Evolutionary conservation across 2,329 filamentous ascomycete genomes (phyloP).

Genomic region (Talaromyces sp.): DNA sequence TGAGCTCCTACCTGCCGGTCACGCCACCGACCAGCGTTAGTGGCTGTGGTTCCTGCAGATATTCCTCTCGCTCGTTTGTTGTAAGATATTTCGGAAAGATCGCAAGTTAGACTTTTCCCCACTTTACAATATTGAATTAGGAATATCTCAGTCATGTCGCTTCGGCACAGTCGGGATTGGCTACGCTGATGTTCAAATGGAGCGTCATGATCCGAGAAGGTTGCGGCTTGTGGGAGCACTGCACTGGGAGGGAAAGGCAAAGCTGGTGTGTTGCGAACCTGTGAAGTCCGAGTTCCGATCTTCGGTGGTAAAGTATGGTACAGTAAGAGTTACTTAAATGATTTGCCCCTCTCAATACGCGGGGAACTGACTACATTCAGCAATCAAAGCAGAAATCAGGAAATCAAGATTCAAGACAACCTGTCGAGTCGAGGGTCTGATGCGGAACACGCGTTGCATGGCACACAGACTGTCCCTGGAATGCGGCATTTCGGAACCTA

Average conservation of each 20-base stretch:
- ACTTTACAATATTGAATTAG: neutral
- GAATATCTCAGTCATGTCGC: no score
- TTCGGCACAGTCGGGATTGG: neutral
- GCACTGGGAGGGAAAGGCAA: no score
- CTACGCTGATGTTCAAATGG: neutral
- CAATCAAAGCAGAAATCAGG: neutral
- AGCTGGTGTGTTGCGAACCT: neutral
- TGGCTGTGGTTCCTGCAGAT: slow-evolving; percentile 10
- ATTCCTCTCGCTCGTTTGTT: neutral
- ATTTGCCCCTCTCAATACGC: neutral
- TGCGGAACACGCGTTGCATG: neutral
- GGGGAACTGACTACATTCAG: slow-evolving; percentile 1
- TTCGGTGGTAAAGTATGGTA: neutral
- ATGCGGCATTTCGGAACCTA: neutral
- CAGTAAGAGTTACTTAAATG: neutral
- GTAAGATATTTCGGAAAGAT: neutral
- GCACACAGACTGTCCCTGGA: neutral
- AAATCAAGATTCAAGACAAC: neutral
- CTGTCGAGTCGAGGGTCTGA: neutral
- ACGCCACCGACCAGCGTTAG: neutral
- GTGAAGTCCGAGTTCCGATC: neutral
- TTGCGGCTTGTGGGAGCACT: neutral
- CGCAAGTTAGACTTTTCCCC: neutral
- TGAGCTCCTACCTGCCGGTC: neutral
- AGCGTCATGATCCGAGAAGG: neutral